Percentiles rank a stretch among this genome's conserved stretches.
phyloP scores from a whole-genome alignment of 345 rosid genomes.

The Cardamine resedifolia region DNA sequence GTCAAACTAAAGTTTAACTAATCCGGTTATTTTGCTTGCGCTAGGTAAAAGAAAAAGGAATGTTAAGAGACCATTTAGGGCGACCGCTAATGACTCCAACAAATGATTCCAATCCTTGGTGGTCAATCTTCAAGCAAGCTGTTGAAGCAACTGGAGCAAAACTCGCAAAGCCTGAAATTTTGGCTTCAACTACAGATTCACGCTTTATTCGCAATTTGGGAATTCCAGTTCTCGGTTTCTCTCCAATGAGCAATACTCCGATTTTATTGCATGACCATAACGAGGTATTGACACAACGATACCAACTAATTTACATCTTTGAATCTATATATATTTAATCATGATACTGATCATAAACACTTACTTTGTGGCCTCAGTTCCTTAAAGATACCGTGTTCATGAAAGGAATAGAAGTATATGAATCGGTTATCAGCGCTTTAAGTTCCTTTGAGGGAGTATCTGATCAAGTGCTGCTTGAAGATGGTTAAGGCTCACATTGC shows the following conservation, averaged over 20 bases:
- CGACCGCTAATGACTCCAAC: slow-evolving; percentile 63
- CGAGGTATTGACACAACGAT: slow-evolving; percentile 54
- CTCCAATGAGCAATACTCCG: slow-evolving; percentile 85
- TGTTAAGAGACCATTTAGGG: slow-evolving; percentile 57
- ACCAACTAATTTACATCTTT: neutral
- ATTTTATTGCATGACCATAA: slow-evolving; percentile 84
- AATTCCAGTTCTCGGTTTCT: slow-evolving; percentile 79
- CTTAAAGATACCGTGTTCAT: slow-evolving; percentile 67
- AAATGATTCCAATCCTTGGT: slow-evolving; percentile 86
- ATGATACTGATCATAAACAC: neutral
- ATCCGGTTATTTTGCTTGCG: slow-evolving; percentile 14
- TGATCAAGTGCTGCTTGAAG: slow-evolving; percentile 27
- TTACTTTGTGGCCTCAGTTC: slow-evolving; percentile 45
- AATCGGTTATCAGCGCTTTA: slow-evolving; percentile 63
- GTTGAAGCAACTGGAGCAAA: slow-evolving; percentile 71
- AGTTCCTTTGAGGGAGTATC: slow-evolving; percentile 58
- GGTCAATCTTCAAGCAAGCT: slow-evolving; percentile 73
- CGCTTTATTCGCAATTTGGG: slow-evolving; percentile 61
- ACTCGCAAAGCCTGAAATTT: slow-evolving; percentile 80
- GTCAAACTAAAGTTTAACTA: neutral
- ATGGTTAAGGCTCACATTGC: slow-evolving; percentile 16
- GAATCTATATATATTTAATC: neutral
- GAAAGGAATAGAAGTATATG: slow-evolving; percentile 79
- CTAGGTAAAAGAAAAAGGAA: slow-evolving; percentile 63
- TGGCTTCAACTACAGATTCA: slow-evolving; percentile 89